Evolutionary conservation across 345 rosid species (phyloP).

Genomic region (Diplotaxis tenuifolia): DNA sequence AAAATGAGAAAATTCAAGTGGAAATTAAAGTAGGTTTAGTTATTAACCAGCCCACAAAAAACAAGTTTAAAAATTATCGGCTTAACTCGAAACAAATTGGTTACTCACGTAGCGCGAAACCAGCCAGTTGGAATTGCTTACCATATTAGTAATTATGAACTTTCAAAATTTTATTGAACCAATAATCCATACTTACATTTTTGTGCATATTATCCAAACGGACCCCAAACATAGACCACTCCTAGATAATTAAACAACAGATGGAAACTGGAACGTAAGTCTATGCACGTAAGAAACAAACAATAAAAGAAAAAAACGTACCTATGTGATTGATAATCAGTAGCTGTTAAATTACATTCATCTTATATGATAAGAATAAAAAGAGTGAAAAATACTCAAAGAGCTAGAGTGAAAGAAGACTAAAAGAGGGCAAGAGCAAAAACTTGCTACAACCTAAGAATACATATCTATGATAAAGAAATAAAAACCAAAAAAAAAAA

Average conservation of each 20-base stretch:
- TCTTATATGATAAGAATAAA: not conserved
- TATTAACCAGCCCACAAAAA: not conserved
- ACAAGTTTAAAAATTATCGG: not conserved
- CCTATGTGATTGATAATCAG: not conserved
- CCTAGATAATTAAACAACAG: not conserved
- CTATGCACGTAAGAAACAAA: no score
- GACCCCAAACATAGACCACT: no score
- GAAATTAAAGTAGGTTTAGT: not conserved
- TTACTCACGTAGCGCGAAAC: no score
- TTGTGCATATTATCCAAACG: no score
- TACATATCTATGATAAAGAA: not conserved
- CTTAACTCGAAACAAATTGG: not conserved
- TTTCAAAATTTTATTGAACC: no score
- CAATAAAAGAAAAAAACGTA: not conserved
- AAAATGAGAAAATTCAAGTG: not conserved
- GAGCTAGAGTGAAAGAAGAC: not conserved
- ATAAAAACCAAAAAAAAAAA: not conserved
- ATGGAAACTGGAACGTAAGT: not conserved
- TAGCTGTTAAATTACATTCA: slow-evolving; percentile 9
- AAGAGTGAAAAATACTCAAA: not conserved
- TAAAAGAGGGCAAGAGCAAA: not conserved
- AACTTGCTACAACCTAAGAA: slow-evolving; percentile 25
- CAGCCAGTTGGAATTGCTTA: no score
- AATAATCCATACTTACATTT: no score
- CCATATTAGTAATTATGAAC: no score